A percentile compares a stretch with the other conserved stretches of the same genome.
phyloP scores from a whole-genome alignment of 257 asterid genomes.

The Solanum etuberosum region DNA sequence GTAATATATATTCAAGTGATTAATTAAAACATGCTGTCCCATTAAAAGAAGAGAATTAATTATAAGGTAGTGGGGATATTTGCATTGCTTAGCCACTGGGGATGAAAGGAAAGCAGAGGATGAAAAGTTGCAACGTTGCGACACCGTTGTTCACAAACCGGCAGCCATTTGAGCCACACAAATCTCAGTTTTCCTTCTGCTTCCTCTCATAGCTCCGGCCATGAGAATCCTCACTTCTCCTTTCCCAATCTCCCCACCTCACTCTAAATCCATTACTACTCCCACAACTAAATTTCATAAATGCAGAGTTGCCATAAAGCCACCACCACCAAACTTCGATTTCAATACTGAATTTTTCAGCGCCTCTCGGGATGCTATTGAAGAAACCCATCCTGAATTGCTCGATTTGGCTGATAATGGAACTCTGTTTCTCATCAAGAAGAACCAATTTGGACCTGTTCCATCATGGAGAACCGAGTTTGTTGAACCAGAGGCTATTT shows the following conservation, averaged over 20 bases:
- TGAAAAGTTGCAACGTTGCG: background rate
- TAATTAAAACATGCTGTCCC: no score
- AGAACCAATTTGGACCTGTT: constrained; percentile 64
- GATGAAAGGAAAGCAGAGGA: background rate
- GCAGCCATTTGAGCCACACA: background rate
- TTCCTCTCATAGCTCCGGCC: background rate
- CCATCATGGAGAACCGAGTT: constrained; percentile 79
- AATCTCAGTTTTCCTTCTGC: background rate
- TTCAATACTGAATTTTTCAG: constrained; percentile 47
- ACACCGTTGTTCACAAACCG: background rate
- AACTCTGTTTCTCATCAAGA: constrained; percentile 45
- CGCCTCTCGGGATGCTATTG: constrained; percentile 37
- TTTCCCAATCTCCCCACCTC: background rate
- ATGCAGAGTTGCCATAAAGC: constrained; percentile 22
- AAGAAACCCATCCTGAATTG: constrained; percentile 50
- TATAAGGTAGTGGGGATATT: no score
- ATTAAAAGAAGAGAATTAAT: no score
- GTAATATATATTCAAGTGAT: no score
- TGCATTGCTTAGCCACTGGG: background rate
- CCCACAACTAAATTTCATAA: background rate
- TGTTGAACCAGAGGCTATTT: constrained; percentile 75
- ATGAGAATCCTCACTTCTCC: background rate
- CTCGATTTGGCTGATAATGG: constrained; percentile 68
- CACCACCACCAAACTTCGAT: constrained; percentile 61
- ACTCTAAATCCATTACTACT: background rate